phyloP scores from a whole-genome alignment of 331 rosid species.

The Acacia concinna region DNA sequence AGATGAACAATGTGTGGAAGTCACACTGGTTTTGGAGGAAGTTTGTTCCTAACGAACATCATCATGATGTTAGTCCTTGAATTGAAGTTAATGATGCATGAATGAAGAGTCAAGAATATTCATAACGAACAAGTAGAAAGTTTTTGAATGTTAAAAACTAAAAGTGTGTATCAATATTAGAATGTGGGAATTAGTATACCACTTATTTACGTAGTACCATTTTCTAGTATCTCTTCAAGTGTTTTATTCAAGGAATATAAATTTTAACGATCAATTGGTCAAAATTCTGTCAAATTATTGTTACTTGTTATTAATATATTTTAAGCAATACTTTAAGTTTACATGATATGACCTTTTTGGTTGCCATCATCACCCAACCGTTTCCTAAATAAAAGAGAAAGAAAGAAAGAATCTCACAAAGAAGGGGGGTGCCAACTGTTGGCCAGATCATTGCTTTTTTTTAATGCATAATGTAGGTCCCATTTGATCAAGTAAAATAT shows the following conservation, averaged over 20 bases:
- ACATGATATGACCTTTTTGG: background rate
- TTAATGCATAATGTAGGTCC: background rate
- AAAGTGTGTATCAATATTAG: background rate
- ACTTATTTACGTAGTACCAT: background rate
- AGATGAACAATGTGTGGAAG: background rate
- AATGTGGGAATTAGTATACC: background rate
- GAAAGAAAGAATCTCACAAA: background rate
- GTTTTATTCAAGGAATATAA: background rate
- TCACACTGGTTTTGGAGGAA: constrained; percentile 4
- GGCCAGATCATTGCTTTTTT: background rate
- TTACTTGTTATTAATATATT: too few relatives aligned
- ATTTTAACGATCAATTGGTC: background rate
- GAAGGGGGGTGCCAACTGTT: background rate
- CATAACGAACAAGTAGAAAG: background rate
- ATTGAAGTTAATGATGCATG: too few relatives aligned
- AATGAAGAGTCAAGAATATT: background rate
- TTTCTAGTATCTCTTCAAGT: background rate
- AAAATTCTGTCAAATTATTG: too few relatives aligned
- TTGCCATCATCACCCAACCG: background rate
- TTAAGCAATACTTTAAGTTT: too few relatives aligned
- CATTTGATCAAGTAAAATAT: background rate
- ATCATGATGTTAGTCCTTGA: background rate
- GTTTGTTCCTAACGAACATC: background rate
- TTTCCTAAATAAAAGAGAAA: too few relatives aligned
- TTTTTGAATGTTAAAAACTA: background rate